These are phyloP conservation scores for Capsicum chinense DNA, from an alignment of 257 asterid genomes.

Conservation along the genomic window DNA sequence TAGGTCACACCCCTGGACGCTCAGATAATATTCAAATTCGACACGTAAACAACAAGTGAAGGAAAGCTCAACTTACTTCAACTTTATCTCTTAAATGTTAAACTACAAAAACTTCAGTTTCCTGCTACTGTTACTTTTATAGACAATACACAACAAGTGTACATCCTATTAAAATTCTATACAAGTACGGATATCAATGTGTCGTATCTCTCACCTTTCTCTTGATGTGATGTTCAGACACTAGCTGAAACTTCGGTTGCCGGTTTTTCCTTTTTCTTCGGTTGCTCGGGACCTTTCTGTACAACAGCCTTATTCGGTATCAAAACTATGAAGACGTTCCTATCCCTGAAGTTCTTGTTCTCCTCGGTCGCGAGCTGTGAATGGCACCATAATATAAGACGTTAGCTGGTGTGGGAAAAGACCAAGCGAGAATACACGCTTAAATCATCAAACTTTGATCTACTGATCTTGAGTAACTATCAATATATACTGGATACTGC, in stretches of 20 bases:
- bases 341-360: slow-evolving; percentile 70
- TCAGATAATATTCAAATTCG: neutral
- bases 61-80: slow-evolving; percentile 13
- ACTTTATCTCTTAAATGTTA: slow-evolving; percentile 12
- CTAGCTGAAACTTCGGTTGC: slow-evolving; percentile 71
- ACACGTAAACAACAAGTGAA: neutral
- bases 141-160: slow-evolving; percentile 26
- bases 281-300: slow-evolving; percentile 67
- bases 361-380: slow-evolving; percentile 81
- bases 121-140: slow-evolving; percentile 1
- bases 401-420: neutral
- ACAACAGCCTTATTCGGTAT: slow-evolving; percentile 76
- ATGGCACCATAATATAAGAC: slow-evolving; percentile 8
- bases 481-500: neutral
- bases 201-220: slow-evolving; percentile 35
- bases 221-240: slow-evolving; percentile 49
- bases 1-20: neutral
- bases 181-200: slow-evolving; percentile 38
- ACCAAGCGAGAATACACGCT: neutral
- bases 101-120: slow-evolving; percentile 24
- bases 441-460: neutral
- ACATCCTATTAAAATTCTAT: slow-evolving; percentile 51
- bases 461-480: neutral
- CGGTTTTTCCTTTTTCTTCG: slow-evolving; percentile 62
- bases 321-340: slow-evolving; percentile 70